These are phyloP conservation scores for Santalum album DNA, from an alignment of 164 flowering plant genomes.

Conservation along the genomic window DNA sequence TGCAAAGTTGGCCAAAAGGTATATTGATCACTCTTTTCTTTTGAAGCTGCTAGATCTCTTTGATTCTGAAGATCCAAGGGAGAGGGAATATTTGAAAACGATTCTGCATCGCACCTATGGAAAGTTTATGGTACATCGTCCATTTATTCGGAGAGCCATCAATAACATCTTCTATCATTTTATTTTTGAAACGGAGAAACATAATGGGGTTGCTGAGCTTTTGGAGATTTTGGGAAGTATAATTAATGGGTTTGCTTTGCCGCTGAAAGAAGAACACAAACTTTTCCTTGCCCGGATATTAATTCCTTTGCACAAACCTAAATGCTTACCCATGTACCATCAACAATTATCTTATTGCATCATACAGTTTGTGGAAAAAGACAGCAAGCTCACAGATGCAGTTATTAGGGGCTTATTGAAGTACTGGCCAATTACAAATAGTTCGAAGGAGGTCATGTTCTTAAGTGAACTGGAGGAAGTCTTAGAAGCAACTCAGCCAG, in stretches of 20 bases:
- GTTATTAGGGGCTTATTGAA: not conserved
- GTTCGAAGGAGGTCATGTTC: slow-evolving; percentile 1
- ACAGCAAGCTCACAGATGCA: not conserved
- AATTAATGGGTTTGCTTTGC: slow-evolving; percentile 5
- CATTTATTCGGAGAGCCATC: not conserved
- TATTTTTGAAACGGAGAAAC: not conserved
- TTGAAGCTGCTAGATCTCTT: not conserved
- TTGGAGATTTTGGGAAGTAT: slow-evolving; percentile 2
- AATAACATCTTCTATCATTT: not conserved
- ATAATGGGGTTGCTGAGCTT: slow-evolving; percentile 2
- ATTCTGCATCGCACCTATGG: too few relatives aligned
- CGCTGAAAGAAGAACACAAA: slow-evolving; percentile 1
- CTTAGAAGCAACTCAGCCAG: not conserved
- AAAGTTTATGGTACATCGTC: too few relatives aligned
- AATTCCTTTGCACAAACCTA: not conserved
- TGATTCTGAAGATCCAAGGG: slow-evolving; percentile 2
- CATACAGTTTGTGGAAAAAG: slow-evolving; percentile 2
- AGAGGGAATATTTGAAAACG: too few relatives aligned
- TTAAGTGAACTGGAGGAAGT: slow-evolving; percentile 1
- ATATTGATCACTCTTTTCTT: not conserved
- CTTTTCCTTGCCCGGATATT: not conserved
- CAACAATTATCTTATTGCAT: slow-evolving; percentile 1
- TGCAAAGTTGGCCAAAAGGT: not conserved
- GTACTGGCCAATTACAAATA: slow-evolving; percentile 2
- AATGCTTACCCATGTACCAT: slow-evolving; percentile 1